These are phyloP conservation scores for Hyaloscypha bicolor DNA, from an alignment of 495 filamentous ascomycete species.

Conservation along the genomic window DNA sequence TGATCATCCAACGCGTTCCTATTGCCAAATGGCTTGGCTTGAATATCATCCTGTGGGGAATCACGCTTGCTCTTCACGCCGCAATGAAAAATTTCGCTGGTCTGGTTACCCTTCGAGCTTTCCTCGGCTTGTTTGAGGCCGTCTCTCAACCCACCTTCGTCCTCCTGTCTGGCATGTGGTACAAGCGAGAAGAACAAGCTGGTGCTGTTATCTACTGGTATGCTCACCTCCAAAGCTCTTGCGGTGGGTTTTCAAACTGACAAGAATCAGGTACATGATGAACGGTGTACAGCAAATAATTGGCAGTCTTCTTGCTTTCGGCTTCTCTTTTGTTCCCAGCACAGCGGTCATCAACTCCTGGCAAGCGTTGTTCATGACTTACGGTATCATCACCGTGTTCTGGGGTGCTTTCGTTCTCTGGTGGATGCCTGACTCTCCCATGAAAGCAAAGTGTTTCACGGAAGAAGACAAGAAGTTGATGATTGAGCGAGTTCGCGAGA, in stretches of 20 bases:
- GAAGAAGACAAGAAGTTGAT: constrained; percentile 61
- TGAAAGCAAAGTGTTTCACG: constrained; percentile 68
- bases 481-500: constrained; percentile 63
- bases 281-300: constrained; percentile 57
- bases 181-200: constrained; percentile 61
- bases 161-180: constrained; percentile 61
- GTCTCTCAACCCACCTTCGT: constrained; percentile 63
- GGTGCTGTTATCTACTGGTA: constrained; percentile 59
- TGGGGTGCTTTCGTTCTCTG: constrained; percentile 65
- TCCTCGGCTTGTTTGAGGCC: constrained; percentile 63
- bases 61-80: constrained; percentile 55
- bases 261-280: constrained; percentile 50
- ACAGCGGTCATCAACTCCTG: constrained; percentile 13
- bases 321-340: constrained; percentile 4
- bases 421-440: constrained; percentile 67
- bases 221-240: no score
- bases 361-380: constrained; percentile 59
- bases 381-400: constrained; percentile 59
- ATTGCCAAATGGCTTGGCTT: constrained; percentile 61
- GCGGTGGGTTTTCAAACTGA: constrained; percentile 52
- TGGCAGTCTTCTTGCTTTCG: constrained; percentile 19
- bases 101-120: constrained; percentile 58
- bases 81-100: constrained; percentile 44
- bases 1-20: constrained; percentile 60
- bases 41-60: constrained; percentile 62